Percentiles rank a stretch among this genome's conserved stretches.
Conservation (phyloP, 164 flowering plant species). For the Litsea cubeba region DNA sequence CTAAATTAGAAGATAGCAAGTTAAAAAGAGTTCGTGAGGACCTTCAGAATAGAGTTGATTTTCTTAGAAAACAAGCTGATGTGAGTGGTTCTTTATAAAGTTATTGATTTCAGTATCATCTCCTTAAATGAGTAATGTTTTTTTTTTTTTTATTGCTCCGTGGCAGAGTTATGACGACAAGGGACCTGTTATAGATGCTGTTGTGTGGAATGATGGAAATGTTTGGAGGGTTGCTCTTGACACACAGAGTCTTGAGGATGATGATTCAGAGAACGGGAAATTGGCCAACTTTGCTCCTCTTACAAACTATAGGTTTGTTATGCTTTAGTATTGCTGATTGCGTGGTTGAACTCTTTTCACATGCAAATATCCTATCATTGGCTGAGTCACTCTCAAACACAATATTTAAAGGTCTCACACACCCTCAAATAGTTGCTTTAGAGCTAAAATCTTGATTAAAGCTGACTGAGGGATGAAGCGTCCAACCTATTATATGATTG, state of each 20-base stretch:
- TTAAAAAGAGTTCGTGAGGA: constrained; percentile 74
- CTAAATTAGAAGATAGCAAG: constrained; percentile 52
- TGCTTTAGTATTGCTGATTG: neutral
- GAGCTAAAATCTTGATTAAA: too few species aligned
- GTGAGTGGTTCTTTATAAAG: constrained; percentile 34
- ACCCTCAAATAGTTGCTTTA: too few species aligned
- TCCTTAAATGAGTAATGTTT: neutral
- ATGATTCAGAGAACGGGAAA: constrained; percentile 63
- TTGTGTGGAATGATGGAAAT: constrained; percentile 98
- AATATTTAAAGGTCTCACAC: too few species aligned
- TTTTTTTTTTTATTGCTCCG: constrained; percentile 3
- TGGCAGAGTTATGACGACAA: constrained; percentile 85
- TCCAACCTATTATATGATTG: too few species aligned
- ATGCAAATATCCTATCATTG: too few species aligned
- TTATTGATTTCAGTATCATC: neutral
- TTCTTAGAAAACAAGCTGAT: constrained; percentile 71
- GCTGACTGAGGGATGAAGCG: too few species aligned
- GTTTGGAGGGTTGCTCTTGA: constrained; percentile 97
- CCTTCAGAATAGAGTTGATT: constrained; percentile 75
- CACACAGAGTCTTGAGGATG: constrained; percentile 87
- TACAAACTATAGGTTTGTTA: constrained; percentile 71
- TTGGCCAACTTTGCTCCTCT: constrained; percentile 78
- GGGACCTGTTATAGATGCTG: constrained; percentile 96
- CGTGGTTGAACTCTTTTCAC: neutral
- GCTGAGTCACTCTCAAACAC: too few species aligned